phyloP scores from a whole-genome alignment of 352 stramenopile species.

The Saprolegnia diclina region DNA sequence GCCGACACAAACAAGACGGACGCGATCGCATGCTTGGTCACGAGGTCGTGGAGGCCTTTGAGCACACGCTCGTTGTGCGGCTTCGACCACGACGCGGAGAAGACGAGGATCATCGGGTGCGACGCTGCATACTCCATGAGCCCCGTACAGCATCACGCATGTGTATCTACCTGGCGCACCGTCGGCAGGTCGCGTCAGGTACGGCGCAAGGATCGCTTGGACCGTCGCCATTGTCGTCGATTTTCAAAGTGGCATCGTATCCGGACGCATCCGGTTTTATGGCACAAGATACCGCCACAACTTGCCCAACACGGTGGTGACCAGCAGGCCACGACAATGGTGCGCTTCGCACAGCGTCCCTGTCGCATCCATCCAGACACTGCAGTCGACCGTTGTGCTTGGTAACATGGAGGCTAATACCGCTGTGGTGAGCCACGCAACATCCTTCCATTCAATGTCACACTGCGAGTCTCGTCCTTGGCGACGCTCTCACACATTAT shows the following conservation, averaged over 20 bases:
- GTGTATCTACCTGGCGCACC: not conserved
- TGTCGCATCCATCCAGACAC: too few species aligned
- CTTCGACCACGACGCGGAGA: constrained; percentile 12
- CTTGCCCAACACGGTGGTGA: not conserved
- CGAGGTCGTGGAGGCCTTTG: not conserved
- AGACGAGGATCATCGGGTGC: constrained; percentile 11
- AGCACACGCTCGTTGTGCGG: constrained; percentile 8
- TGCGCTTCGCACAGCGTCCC: too few species aligned
- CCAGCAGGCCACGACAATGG: too few species aligned
- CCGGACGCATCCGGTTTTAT: not conserved
- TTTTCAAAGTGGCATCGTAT: not conserved
- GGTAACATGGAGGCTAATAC: too few species aligned
- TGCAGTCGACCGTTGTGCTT: too few species aligned
- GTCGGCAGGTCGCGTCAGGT: not conserved
- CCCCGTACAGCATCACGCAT: not conserved
- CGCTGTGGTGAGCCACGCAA: too few species aligned
- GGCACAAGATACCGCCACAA: not conserved
- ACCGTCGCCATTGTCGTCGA: not conserved
- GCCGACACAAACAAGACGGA: constrained; percentile 5
- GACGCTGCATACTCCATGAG: not conserved
- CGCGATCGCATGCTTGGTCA: not conserved
- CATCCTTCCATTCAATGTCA: not conserved
- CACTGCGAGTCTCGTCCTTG: not conserved
- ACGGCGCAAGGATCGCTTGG: constrained; percentile 9
- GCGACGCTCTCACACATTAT: not conserved